phyloP scores from a whole-genome alignment of 768 basidiomycete genomes.

The Mycena metata region DNA sequence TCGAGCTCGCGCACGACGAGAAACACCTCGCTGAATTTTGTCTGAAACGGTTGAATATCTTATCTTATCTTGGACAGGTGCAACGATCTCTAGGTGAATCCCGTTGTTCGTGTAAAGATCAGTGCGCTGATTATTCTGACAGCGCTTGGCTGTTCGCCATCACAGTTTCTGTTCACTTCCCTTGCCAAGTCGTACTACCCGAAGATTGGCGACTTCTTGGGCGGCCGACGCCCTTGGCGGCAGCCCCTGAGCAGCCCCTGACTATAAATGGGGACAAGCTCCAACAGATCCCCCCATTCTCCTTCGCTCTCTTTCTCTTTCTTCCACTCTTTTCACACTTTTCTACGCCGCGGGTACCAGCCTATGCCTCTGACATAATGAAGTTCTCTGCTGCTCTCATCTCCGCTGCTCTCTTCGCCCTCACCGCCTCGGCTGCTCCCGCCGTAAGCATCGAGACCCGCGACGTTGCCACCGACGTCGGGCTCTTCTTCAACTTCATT shows the following conservation, averaged over 20 bases:
- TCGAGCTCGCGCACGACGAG: too few species aligned
- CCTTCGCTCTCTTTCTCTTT: slow-evolving; percentile 25
- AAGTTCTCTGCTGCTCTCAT: slow-evolving; percentile 26
- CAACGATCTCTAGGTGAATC: too few species aligned
- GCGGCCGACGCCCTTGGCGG: too few species aligned
- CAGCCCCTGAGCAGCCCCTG: slow-evolving; percentile 4
- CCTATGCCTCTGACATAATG: slow-evolving; percentile 26
- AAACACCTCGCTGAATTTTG: too few species aligned
- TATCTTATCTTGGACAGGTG: too few species aligned
- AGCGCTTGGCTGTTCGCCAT: too few species aligned
- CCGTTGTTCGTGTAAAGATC: too few species aligned
- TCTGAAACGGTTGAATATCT: too few species aligned
- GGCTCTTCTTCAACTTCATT: slow-evolving; percentile 18
- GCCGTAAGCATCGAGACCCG: slow-evolving; percentile 18
- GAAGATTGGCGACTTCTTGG: too few species aligned
- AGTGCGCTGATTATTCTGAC: too few species aligned
- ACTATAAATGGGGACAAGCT: slow-evolving; percentile 18
- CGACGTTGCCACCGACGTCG: slow-evolving; percentile 20
- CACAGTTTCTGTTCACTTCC: too few species aligned
- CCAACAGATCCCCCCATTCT: slow-evolving; percentile 20
- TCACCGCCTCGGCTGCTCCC: slow-evolving; percentile 28
- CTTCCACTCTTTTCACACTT: slow-evolving; percentile 2
- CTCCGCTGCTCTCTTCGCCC: slow-evolving; percentile 23
- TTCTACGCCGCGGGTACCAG: slow-evolving; percentile 27
- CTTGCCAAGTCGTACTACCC: too few species aligned